Percentiles rank a stretch among this genome's conserved stretches.
phyloP scores from a whole-genome alignment of 1,284 basidiomycete species.

The Ustilago tritici region DNA sequence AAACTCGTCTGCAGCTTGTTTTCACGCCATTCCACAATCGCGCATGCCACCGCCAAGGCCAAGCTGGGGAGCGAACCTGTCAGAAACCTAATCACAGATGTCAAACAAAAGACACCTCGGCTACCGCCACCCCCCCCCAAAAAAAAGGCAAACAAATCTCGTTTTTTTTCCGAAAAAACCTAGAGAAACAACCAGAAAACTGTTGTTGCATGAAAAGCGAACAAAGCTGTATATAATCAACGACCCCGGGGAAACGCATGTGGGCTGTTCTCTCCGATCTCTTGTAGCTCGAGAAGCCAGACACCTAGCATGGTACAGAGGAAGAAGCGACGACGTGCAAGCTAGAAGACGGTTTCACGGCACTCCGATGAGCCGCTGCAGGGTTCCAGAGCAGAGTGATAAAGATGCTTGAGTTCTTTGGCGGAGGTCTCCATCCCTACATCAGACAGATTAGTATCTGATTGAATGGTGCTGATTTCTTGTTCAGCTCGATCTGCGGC shows the following conservation, averaged over 20 bases:
- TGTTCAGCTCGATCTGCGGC: no score
- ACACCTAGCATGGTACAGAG: background rate
- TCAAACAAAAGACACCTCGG: conserved; percentile 19
- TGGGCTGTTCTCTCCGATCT: background rate
- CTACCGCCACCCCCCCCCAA: background rate
- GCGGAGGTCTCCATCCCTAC: background rate
- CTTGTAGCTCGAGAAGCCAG: background rate
- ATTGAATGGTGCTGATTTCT: no score
- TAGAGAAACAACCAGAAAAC: conserved; percentile 1
- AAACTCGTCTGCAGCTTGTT: background rate
- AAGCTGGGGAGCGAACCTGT: conserved; percentile 25
- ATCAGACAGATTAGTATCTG: background rate
- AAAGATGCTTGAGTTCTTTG: background rate
- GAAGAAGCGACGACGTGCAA: background rate
- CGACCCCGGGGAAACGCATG: background rate
- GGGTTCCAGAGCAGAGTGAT: background rate
- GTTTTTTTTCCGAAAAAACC: background rate
- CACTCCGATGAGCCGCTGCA: background rate
- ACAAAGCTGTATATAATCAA: background rate
- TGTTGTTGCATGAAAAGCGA: background rate
- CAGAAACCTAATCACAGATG: conserved; percentile 36
- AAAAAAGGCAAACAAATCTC: background rate
- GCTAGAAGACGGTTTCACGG: background rate
- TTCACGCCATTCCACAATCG: background rate
- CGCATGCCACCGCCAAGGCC: background rate